Evolutionary conservation across 371 early-diverging fungal species (phyloP).

Genomic region (Amoeboaphelidium protococcarum): DNA sequence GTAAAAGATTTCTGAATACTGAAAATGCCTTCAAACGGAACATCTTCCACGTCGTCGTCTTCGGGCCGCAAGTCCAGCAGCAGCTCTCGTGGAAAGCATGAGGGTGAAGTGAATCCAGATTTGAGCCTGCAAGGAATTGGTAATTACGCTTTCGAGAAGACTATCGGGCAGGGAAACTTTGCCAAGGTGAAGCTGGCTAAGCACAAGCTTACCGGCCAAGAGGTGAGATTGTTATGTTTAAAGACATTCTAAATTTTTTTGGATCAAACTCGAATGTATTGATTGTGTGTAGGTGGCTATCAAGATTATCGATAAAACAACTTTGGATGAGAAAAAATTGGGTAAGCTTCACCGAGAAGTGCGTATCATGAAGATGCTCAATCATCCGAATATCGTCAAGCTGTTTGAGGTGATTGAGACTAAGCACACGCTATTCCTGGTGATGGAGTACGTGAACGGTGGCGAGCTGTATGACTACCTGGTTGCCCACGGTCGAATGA

Average conservation of each 20-base stretch:
- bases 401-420: constrained; percentile 74
- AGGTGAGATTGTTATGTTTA: constrained; percentile 3
- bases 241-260: too few relatives aligned
- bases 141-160: constrained; percentile 47
- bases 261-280: not conserved
- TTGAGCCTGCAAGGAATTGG: constrained; percentile 33
- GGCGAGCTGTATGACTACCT: constrained; percentile 87
- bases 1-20: not conserved
- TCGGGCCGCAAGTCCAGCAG: not conserved
- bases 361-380: constrained; percentile 69
- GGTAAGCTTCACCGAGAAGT: constrained; percentile 70
- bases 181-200: constrained; percentile 13
- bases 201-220: constrained; percentile 8
- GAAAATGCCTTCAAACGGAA: not conserved
- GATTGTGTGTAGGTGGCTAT: not conserved
- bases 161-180: constrained; percentile 14
- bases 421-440: constrained; percentile 51
- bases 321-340: constrained; percentile 2
- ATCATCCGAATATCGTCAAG: constrained; percentile 66
- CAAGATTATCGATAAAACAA: not conserved
- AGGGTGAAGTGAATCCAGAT: not conserved
- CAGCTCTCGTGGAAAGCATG: too few relatives aligned
- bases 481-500: constrained; percentile 54
- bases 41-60: not conserved
- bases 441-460: constrained; percentile 89